Percentiles rank a stretch among this genome's conserved stretches.
Evolutionary conservation across 2,329 filamentous ascomycete species (phyloP).

Genomic region (Trichophyton benhamiae): DNA sequence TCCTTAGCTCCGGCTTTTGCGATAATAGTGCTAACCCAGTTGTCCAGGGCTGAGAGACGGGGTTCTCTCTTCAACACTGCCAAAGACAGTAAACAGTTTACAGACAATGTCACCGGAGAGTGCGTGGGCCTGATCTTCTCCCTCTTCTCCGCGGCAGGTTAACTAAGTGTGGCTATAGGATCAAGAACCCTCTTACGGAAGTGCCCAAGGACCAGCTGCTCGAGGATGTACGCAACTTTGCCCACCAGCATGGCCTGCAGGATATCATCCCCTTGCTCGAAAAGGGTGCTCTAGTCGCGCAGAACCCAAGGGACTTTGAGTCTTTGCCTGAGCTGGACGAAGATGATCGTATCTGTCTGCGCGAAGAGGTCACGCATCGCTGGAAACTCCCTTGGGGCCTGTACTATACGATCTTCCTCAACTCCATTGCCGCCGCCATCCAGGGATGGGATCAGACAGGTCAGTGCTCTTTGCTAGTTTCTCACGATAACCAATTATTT

Average conservation of each 20-base stretch:
- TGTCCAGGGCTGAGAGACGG: slow-evolving; percentile 7
- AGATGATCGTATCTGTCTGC: slow-evolving; percentile 31
- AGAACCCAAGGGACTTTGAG: slow-evolving; percentile 53
- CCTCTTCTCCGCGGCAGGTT: neutral
- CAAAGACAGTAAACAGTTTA: slow-evolving; percentile 15
- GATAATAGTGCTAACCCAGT: neutral
- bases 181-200: slow-evolving; percentile 22
- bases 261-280: slow-evolving; percentile 38
- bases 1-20: neutral
- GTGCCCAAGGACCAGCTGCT: slow-evolving; percentile 22
- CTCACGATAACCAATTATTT: neutral
- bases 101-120: slow-evolving; percentile 25
- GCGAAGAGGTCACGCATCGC: slow-evolving; percentile 34
- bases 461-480: slow-evolving; percentile 4
- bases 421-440: slow-evolving; percentile 43
- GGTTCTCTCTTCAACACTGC: slow-evolving; percentile 10
- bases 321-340: slow-evolving; percentile 49
- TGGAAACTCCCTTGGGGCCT: slow-evolving; percentile 39
- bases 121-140: slow-evolving; percentile 12
- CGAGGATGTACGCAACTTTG: slow-evolving; percentile 28
- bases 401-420: slow-evolving; percentile 40
- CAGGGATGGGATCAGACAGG: slow-evolving; percentile 43
- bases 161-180: slow-evolving; percentile 20
- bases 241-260: slow-evolving; percentile 46
- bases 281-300: slow-evolving; percentile 57